Evolutionary conservation across 23 red algal genomes (phyloP), one percentile per base, ranked within the genome.

Genomic region (Cyanidiococcus yangmingshanensis): DNA sequence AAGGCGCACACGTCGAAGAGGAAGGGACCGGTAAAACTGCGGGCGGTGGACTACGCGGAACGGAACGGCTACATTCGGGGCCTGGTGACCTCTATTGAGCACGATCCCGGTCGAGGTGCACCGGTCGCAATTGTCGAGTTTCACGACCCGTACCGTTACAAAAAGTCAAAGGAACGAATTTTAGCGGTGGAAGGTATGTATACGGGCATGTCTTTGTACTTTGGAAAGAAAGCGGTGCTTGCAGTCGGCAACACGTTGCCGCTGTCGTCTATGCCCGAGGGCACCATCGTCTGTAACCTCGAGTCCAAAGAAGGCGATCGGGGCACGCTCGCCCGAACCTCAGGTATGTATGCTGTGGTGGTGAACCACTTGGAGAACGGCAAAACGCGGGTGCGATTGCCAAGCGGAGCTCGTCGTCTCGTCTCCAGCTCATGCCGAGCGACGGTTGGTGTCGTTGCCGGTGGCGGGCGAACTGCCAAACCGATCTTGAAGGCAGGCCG

Each of bases 151-250:
- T 85, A 91, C 79, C 79, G 85, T 32, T 98, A 89, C 84, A 75
- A 82, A 38, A 91, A 85, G 74, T 79, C 79, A 71, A 63, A 67
- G 30, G 94, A 98, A 74, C 82, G 87, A 24, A 89, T 98, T 40
- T 84, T 98, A 29, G 94, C 94, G 30, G 68, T 88, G 2, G 94
- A 98, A 80, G 94, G 94, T 37, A 92, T 98, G 89, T 98, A 98
- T 57, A 86, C 94, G 2, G 94, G 94, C 67, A 88, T 90, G 87
- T 91, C 84, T 35, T 33, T 98, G 18, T 98, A 98, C 67, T 89
- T 82, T 59, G 94, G 94, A 34, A 90, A 87, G 67, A 91, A 91
- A 82, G 94, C 86, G 30, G 85, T 78, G 39, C 80, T 98, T n/a
- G 83, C 94, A 7, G 87, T 98, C 36, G 94, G 94, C 36, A 98